Conservation (phyloP, 2,329 filamentous ascomycete genomes). For the Sclerotinia subarctica region DNA sequence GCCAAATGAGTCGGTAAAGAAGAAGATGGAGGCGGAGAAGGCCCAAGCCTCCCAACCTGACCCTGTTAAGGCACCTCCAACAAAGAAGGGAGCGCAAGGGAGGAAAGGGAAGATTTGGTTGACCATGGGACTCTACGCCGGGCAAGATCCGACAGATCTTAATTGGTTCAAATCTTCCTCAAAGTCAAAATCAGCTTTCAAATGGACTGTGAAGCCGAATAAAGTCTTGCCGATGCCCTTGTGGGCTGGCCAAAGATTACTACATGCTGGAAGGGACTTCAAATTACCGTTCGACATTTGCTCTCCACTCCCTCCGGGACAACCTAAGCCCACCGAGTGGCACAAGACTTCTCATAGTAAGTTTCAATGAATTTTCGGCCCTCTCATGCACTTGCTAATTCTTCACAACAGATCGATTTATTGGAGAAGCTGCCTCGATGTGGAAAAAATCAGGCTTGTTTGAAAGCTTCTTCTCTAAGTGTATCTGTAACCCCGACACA, state of each 20-base stretch:
- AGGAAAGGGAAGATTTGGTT: constrained; percentile 54
- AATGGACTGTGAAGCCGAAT: constrained; percentile 51
- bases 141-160: constrained; percentile 54
- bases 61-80: not conserved
- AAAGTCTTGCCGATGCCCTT: constrained; percentile 70
- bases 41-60: constrained; percentile 25
- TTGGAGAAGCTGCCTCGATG: constrained; percentile 74
- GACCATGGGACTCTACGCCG: constrained; percentile 79
- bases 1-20: constrained; percentile 39
- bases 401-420: constrained; percentile 69
- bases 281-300: constrained; percentile 88
- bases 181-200: constrained; percentile 21
- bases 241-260: constrained; percentile 67
- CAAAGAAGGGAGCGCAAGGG: constrained; percentile 28
- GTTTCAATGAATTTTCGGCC: constrained; percentile 36
- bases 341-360: constrained; percentile 86
- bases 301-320: constrained; percentile 77
- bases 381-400: constrained; percentile 22
- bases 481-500: constrained; percentile 71
- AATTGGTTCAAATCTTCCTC: constrained; percentile 32
- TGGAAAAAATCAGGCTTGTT: constrained; percentile 78
- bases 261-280: constrained; percentile 76
- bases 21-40: constrained; percentile 39
- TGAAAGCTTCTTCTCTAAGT: constrained; percentile 72
- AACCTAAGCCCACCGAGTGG: constrained; percentile 92